These are phyloP conservation scores for Panaeolus papilionaceus DNA, from an alignment of 768 basidiomycete genomes.

Conservation along the genomic window DNA sequence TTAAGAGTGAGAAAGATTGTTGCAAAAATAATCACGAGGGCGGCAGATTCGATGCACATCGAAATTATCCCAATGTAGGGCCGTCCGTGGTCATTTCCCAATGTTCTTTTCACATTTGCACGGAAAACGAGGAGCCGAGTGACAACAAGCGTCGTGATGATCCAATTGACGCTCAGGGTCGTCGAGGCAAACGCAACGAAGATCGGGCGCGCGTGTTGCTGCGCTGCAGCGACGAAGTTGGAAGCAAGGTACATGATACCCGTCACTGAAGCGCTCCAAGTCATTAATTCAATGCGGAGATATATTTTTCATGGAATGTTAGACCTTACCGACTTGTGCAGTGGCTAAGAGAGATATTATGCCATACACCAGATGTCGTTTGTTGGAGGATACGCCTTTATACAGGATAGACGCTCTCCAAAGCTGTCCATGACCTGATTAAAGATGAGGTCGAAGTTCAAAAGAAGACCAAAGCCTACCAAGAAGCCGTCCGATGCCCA, in stretches of 20 bases:
- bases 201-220: conserved; percentile 15
- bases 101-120: conserved; percentile 9
- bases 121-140: conserved; percentile 20
- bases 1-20: conserved; percentile 19
- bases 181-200: conserved; percentile 19
- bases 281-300: not conserved
- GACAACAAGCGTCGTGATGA: conserved; percentile 19
- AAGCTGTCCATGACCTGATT: not conserved
- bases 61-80: conserved; percentile 20
- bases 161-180: conserved; percentile 21
- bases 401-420: conserved; percentile 20
- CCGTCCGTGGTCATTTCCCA: conserved; percentile 18
- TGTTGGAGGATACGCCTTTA: not conserved
- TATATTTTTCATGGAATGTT: too few species aligned
- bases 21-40: conserved; percentile 20
- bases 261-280: not conserved
- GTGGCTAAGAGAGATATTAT: conserved; percentile 16
- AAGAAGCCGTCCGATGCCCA: conserved; percentile 23
- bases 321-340: conserved; percentile 15
- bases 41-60: conserved; percentile 25
- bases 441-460: not conserved
- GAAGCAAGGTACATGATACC: conserved; percentile 16
- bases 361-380: not conserved
- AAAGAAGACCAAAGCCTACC: conserved; percentile 1
- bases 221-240: conserved; percentile 13